Conservation (phyloP, 2,329 filamentous ascomycete genomes). For the Proliferodiscus dingleyae region DNA sequence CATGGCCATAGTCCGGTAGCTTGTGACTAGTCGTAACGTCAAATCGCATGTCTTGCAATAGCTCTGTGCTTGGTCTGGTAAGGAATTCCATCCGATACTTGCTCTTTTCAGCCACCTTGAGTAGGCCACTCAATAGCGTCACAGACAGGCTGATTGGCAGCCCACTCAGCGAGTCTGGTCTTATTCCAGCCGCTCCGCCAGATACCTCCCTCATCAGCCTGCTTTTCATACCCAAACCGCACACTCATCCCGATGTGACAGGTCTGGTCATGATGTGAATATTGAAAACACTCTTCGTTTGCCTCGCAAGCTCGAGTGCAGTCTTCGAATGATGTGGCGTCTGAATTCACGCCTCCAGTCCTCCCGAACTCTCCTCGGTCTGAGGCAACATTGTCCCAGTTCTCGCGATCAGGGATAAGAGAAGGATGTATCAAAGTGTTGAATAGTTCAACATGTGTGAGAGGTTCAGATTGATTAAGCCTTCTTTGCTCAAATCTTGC, state of each 20-base stretch:
- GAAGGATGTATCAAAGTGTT: slow-evolving; percentile 41
- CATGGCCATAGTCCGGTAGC: too few relatives aligned
- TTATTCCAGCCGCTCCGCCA: slow-evolving; percentile 11
- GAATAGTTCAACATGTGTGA: slow-evolving; percentile 44
- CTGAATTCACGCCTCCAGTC: slow-evolving; percentile 37
- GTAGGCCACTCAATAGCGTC: neutral
- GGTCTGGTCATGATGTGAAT: slow-evolving; percentile 21
- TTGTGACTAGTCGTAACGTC: too few relatives aligned
- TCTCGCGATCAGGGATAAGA: slow-evolving; percentile 37
- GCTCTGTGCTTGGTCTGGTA: too few relatives aligned
- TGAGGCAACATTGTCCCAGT: slow-evolving; percentile 49
- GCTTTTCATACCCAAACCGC: slow-evolving; percentile 2
- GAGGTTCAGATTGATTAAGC: slow-evolving; percentile 2
- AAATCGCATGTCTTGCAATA: too few relatives aligned
- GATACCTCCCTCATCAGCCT: slow-evolving; percentile 1
- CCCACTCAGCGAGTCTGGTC: slow-evolving; percentile 3
- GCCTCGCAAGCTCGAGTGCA: slow-evolving; percentile 45
- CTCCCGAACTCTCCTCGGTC: slow-evolving; percentile 34
- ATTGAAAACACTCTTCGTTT: slow-evolving; percentile 32
- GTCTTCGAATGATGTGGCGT: slow-evolving; percentile 37
- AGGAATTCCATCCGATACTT: too few relatives aligned
- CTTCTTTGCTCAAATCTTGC: slow-evolving; percentile 46
- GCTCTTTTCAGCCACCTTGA: too few relatives aligned
- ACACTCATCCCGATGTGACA: slow-evolving; percentile 10
- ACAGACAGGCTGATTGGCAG: slow-evolving; percentile 2